Evolutionary conservation across 345 rosid species (phyloP), one percentile per base, ranked within the genome.

Genomic region (Arabis alpina): DNA sequence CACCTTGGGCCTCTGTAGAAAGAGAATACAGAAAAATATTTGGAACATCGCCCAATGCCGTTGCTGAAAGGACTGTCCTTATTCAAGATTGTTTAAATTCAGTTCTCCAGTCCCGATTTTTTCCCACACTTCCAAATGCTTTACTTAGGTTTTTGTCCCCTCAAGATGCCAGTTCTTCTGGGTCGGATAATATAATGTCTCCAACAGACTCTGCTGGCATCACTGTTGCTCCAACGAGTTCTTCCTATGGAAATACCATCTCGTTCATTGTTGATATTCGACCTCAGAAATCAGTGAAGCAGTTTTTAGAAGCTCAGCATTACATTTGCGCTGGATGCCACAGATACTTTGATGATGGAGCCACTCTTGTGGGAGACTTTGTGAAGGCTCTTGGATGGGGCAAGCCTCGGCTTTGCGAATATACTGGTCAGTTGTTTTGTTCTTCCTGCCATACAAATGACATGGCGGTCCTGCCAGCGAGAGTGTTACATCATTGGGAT

Each of bases 401-500:
- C 66, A 91, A 86, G 74, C 97, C 99, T 76, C 80, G 91, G 43
- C 84, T 84, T 75, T 94, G 99, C 61, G 93, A 91, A 65, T 94
- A 89, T 82, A 87, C 95, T 15, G 93, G 93, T 72, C 98, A 91
- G 28, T 70, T 91, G 73, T 94, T 85, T 77, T 94, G 99, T 77
- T 89, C 92, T 68, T 78, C 90, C 30, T 94, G 99, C 79, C 98
- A 94, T 74, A 77, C 88, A 70, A 88, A 86, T 82, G 96, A 91
- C 44, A 79, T 83, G 61, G 90, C 95, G 59, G 90, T 91, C 70
- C 75, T 94, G 74, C 99, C 99, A 32, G 93, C 96, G 8, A 87
- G 86, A 84, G 98, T 88, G 43, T 68, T 94, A 79, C 99, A 94
- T 80, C 79, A 82, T 64, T 94, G 99, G 98, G 98, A 94, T 82